Base-by-base conservation (phyloP, 148 eudicot genomes). In the Rhododendron ferrugineum region DNA sequence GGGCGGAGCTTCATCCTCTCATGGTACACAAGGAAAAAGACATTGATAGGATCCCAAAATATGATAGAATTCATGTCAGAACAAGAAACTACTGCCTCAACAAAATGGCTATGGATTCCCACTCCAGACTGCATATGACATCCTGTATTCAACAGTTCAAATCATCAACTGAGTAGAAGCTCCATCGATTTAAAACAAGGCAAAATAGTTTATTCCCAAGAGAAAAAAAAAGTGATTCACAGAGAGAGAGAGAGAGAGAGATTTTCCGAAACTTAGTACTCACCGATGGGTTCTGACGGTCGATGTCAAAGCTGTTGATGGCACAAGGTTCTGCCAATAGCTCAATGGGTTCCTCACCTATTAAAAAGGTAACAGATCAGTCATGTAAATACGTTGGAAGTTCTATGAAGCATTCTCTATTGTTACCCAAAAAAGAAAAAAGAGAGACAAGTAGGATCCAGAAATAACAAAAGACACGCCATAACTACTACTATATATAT, bases 51-150 rank as follows among this genome's bases (percentile, higher is more conserved):
- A 68, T 83, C 76, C 85, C 60, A 20, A 46, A 30, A 9, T 28
- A 5, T 26, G 47, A 11, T 76, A n/a, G 15, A 83, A 14, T 18
- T 85, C 76, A 79, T 32, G 62, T 52, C 50, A 50, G 80, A 78
- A 56, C 81, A 72, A 68, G 80, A 86, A 82, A 9, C 88, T 88
- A 94, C 56, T 93, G 83, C 88, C 98, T 93, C 60, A 89, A 84
- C 82, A 96, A 85, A 86, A 96, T 87, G 79, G 94, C 95, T 30
- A 96, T 86, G 28, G 95, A 93, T 88, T 96, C 99, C 99, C 99
- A 96, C 82, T 96, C 99, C 92, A 95, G 91, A 81, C 97, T 85
- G 87, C 97, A 96, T 75, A 95, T 84, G 42, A 95, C 90, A 79
- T 94, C 94, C 99, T 96, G 95, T 84, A 90, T 18, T 23, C 83